phyloP scores from a whole-genome alignment of 2,329 filamentous ascomycete genomes.

The Cryoendolithus antarcticus region DNA sequence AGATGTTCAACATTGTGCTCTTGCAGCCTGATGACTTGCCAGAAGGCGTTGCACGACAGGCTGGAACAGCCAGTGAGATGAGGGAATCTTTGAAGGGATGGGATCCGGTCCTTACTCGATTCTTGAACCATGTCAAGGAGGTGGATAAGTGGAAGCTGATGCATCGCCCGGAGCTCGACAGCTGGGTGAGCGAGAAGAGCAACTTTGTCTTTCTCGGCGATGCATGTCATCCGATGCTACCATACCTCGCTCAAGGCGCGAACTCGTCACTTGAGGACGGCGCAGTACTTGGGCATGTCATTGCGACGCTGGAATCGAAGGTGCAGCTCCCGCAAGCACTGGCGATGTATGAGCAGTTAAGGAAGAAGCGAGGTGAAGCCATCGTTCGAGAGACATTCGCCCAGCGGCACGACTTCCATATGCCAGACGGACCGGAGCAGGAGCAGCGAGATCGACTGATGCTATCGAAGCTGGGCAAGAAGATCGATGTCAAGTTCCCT shows the following conservation, averaged over 20 bases:
- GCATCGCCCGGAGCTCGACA: conserved; percentile 40
- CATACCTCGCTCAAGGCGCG: conserved; percentile 46
- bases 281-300: conserved; percentile 47
- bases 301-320: conserved; percentile 37
- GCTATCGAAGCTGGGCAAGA: conserved; percentile 41
- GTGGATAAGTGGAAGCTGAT: conserved; percentile 62
- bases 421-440: conserved; percentile 43
- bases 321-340: conserved; percentile 28
- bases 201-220: conserved; percentile 45
- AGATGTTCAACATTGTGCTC: conserved; percentile 54
- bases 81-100: conserved; percentile 46
- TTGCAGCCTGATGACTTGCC: conserved; percentile 53
- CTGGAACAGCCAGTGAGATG: conserved; percentile 50
- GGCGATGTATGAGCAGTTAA: conserved; percentile 32
- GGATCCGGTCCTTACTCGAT: conserved; percentile 46
- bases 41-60: conserved; percentile 36
- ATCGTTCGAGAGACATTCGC: conserved; percentile 54
- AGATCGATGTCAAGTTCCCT: conserved; percentile 44
- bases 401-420: conserved; percentile 29
- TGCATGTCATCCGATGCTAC: conserved; percentile 52
- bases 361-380: conserved; percentile 37
- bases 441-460: conserved; percentile 46
- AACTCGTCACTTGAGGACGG: conserved; percentile 58
- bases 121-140: conserved; percentile 40
- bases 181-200: conserved; percentile 41